Evolutionary conservation across 768 basidiomycete genomes (phyloP).

Genomic region (Tylopilus balloui): DNA sequence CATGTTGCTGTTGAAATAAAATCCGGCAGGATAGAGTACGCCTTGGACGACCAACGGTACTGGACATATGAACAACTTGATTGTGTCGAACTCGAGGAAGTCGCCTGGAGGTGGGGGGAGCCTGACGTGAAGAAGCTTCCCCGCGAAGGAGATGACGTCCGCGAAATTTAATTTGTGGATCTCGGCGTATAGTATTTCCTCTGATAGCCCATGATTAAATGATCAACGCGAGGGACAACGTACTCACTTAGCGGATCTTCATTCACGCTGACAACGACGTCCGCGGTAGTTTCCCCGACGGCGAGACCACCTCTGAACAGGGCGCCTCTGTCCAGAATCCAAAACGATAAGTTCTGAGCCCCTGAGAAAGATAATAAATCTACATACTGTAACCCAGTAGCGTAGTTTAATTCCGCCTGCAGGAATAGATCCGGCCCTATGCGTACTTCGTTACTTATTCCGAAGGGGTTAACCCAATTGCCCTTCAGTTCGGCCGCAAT

Average conservation of each 20-base stretch:
- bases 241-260: conserved; percentile 9
- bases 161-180: conserved; percentile 8
- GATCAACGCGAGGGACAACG: too few relatives aligned
- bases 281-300: background rate
- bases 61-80: conserved; percentile 3
- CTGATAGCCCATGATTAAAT: background rate
- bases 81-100: conserved; percentile 6
- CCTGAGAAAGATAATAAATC: too few relatives aligned
- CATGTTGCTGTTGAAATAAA: conserved; percentile 8
- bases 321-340: background rate
- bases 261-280: background rate
- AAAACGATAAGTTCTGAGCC: background rate
- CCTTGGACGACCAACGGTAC: background rate
- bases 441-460: background rate
- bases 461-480: conserved; percentile 5
- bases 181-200: conserved; percentile 4
- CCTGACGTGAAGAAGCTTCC: background rate
- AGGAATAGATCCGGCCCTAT: conserved; percentile 1
- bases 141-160: conserved; percentile 5
- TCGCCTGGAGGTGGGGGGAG: conserved; percentile 5
- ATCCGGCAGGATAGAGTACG: conserved; percentile 3
- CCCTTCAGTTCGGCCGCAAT: conserved; percentile 2
- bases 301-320: conserved; percentile 2
- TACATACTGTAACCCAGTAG: conserved; percentile 2
- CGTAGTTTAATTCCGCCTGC: conserved; percentile 1